Percentiles rank a stretch among this genome's conserved stretches.
Evolutionary conservation across 768 basidiomycete genomes (phyloP).

Genomic region (Boletus subparvulus): DNA sequence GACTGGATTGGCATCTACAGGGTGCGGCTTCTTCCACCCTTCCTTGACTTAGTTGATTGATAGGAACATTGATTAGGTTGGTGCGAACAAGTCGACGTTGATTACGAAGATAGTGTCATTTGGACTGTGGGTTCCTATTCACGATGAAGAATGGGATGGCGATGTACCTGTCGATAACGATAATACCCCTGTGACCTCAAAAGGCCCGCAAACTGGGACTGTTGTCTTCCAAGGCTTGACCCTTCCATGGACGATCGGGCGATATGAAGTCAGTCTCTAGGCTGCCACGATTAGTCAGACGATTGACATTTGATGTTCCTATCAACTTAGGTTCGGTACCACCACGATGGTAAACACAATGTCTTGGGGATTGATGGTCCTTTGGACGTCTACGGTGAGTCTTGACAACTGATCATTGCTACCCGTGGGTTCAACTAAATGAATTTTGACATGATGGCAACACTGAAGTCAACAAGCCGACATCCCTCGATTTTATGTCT

Average conservation of each 20-base stretch:
- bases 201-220: conserved; percentile 52
- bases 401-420: not conserved
- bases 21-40: conserved; percentile 38
- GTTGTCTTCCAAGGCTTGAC: conserved; percentile 76
- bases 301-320: not conserved
- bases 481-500: conserved; percentile 57
- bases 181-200: conserved; percentile 35
- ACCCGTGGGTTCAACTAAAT: not conserved
- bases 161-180: conserved; percentile 63
- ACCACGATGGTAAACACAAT: conserved; percentile 97
- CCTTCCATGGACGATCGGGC: conserved; percentile 83
- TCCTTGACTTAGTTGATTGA: not conserved
- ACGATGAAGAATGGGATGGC: conserved; percentile 92
- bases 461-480: conserved; percentile 65
- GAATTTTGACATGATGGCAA: not conserved
- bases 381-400: conserved; percentile 84
- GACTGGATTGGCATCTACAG: conserved; percentile 97
- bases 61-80: conserved; percentile 52
- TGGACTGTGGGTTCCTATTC: conserved; percentile 92
- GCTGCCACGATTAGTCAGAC: not conserved
- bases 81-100: conserved; percentile 79
- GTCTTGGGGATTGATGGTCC: conserved; percentile 86
- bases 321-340: conserved; percentile 70
- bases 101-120: conserved; percentile 84
- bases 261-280: conserved; percentile 62